Evolutionary conservation across 129 eudicot species (phyloP).

Genomic region (Solidago caesia): DNA sequence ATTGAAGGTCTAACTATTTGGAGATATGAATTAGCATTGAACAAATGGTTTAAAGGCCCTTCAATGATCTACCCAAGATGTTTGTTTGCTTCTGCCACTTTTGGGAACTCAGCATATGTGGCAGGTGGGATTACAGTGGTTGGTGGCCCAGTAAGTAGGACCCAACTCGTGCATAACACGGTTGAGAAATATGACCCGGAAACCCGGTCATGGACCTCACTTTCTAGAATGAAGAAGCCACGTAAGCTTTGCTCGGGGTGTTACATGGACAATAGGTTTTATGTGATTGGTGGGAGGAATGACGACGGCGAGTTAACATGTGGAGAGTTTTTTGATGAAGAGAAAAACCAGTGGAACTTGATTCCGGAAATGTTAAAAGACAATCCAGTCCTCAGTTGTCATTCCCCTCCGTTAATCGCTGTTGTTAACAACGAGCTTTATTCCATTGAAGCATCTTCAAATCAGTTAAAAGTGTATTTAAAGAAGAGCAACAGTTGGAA

Average conservation of each 20-base stretch:
- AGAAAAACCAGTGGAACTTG: conserved; percentile 48
- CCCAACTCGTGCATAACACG: conserved; percentile 42
- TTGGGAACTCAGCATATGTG: conserved; percentile 63
- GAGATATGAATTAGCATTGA: conserved; percentile 61
- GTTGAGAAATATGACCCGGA: conserved; percentile 76
- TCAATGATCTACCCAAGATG: conserved; percentile 76
- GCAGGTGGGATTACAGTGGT: conserved; percentile 69
- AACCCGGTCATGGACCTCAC: conserved; percentile 59
- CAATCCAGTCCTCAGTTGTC: conserved; percentile 56
- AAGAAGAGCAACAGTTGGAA: conserved; percentile 74
- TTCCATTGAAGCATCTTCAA: conserved; percentile 64
- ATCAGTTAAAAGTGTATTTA: conserved; percentile 66
- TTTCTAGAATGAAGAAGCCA: conserved; percentile 65
- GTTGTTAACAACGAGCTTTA: conserved; percentile 88
- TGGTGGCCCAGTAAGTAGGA: conserved; percentile 19
- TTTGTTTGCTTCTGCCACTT: conserved; percentile 82
- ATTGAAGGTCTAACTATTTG: conserved; percentile 62
- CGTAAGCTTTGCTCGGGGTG: conserved; percentile 77
- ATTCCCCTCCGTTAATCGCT: conserved; percentile 88
- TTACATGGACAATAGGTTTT: conserved; percentile 71
- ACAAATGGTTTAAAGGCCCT: conserved; percentile 76
- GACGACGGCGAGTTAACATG: conserved; percentile 69
- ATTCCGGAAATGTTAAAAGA: conserved; percentile 75
- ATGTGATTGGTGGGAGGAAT: conserved; percentile 79
- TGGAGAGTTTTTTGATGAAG: conserved; percentile 65